Conservation (phyloP, 768 basidiomycete species). For the Serpula lacrymans region DNA sequence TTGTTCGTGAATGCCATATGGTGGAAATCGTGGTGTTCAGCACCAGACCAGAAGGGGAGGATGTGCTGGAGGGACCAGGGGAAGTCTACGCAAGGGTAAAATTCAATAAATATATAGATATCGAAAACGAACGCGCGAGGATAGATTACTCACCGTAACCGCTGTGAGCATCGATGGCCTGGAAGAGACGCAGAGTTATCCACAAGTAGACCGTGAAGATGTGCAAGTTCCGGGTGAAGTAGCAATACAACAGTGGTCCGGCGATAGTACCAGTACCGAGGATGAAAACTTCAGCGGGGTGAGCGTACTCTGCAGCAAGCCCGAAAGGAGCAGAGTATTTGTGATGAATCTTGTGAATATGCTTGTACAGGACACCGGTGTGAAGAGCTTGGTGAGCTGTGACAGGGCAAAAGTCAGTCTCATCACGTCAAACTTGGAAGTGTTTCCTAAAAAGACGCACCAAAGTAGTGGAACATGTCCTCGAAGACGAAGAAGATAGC, state of each 20-base stretch:
- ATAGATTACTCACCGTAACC: constrained; percentile 72
- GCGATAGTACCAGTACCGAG: constrained; percentile 89
- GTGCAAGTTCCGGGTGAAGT: constrained; percentile 70
- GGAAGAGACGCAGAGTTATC: constrained; percentile 93
- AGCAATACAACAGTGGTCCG: constrained; percentile 86
- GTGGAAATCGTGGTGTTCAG: constrained; percentile 98
- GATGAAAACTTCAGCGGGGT: constrained; percentile 94
- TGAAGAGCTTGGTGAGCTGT: constrained; percentile 88
- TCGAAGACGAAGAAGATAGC: constrained; percentile 93
- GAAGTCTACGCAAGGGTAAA: constrained; percentile 58
- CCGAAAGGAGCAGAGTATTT: constrained; percentile 97
- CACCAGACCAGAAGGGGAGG: constrained; percentile 94
- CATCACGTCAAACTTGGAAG: not conserved
- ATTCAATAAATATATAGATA: constrained; percentile 1
- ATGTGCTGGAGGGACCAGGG: constrained; percentile 95
- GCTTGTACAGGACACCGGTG: constrained; percentile 77
- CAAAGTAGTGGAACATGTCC: constrained; percentile 91
- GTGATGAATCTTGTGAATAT: constrained; percentile 98
- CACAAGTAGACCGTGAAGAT: constrained; percentile 92
- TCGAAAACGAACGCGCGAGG: not conserved
- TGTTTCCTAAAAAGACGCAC: constrained; percentile 32
- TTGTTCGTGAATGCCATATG: constrained; percentile 96
- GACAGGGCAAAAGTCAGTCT: constrained; percentile 2
- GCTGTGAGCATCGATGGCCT: constrained; percentile 95
- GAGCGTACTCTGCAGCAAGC: constrained; percentile 96